These are phyloP conservation scores for Cercospora nicotianae DNA, from an alignment of 2,329 filamentous ascomycete species.

Conservation along the genomic window DNA sequence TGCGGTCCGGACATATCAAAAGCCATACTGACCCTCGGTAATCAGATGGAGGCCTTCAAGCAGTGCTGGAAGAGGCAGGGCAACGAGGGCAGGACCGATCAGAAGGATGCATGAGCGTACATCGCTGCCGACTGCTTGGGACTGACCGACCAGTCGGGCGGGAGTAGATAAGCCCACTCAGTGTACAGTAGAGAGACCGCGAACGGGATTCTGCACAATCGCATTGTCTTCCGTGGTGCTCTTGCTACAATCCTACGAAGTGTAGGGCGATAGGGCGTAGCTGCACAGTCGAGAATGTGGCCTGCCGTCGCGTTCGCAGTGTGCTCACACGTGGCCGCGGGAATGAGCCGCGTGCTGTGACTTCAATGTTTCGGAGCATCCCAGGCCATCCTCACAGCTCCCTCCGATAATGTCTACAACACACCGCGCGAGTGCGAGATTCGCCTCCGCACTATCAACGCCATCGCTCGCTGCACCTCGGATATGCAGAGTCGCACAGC, in stretches of 20 bases:
- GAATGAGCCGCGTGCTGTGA: conserved; percentile 1
- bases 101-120: conserved; percentile 61
- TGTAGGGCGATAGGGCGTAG: background rate
- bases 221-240: background rate
- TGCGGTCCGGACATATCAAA: background rate
- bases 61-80: conserved; percentile 89
- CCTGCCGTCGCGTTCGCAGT: background rate
- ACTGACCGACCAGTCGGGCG: background rate
- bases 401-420: conserved; percentile 27
- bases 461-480: conserved; percentile 10
- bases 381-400: background rate
- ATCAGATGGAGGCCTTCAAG: conserved; percentile 83
- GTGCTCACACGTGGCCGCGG: conserved; percentile 1
- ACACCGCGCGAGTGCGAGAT: conserved; percentile 27
- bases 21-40: conserved; percentile 18
- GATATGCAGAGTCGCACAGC: conserved; percentile 8
- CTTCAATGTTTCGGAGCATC: conserved; percentile 3
- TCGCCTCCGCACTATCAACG: conserved; percentile 26
- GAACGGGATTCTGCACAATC: background rate
- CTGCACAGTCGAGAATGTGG: background rate
- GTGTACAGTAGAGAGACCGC: background rate
- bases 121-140: background rate
- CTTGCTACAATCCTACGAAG: background rate
- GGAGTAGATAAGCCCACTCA: background rate
- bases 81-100: conserved; percentile 78